A percentile compares a stretch with the other conserved stretches of the same genome.
Evolutionary conservation across 2,329 filamentous ascomycete species (phyloP).

Genomic region (Zymoseptoria ardabiliae): DNA sequence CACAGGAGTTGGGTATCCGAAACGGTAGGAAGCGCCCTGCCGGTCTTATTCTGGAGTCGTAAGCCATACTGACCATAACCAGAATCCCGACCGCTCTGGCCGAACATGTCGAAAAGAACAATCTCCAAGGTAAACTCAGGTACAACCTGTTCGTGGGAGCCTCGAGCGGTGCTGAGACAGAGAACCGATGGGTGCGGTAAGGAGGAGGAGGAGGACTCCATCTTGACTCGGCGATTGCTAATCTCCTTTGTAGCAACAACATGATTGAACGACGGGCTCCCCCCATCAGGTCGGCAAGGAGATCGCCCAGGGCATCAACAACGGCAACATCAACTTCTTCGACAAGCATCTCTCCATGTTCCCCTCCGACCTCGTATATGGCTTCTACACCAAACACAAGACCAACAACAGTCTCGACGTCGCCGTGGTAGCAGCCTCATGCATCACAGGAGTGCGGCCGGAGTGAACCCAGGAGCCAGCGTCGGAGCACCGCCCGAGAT

Average conservation of each 20-base stretch:
- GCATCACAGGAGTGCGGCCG: constrained; percentile 80
- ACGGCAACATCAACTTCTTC: constrained; percentile 82
- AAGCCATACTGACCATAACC: neutral
- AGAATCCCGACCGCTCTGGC: constrained; percentile 69
- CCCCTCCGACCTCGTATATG: constrained; percentile 74
- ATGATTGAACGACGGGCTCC: constrained; percentile 83
- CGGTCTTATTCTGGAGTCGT: too few species aligned
- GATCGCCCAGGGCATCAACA: constrained; percentile 85
- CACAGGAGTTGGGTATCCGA: constrained; percentile 61
- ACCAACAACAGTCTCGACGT: constrained; percentile 70
- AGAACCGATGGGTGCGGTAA: constrained; percentile 75
- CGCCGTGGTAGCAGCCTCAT: constrained; percentile 71
- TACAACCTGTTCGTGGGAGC: constrained; percentile 85
- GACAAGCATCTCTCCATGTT: constrained; percentile 95
- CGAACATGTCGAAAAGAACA: constrained; percentile 83
- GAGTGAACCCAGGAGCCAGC: constrained; percentile 78
- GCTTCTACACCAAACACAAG: constrained; percentile 69
- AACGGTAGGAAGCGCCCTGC: constrained; percentile 38
- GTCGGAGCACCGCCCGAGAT: constrained; percentile 78
- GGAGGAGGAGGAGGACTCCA: neutral
- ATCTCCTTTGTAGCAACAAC: constrained; percentile 45
- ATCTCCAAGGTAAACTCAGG: constrained; percentile 72
- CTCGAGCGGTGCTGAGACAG: constrained; percentile 82
- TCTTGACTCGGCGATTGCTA: neutral
- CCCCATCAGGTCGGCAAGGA: constrained; percentile 88